Conservation (phyloP, 352 stramenopile species). For the Phytophthora pistaciae region DNA sequence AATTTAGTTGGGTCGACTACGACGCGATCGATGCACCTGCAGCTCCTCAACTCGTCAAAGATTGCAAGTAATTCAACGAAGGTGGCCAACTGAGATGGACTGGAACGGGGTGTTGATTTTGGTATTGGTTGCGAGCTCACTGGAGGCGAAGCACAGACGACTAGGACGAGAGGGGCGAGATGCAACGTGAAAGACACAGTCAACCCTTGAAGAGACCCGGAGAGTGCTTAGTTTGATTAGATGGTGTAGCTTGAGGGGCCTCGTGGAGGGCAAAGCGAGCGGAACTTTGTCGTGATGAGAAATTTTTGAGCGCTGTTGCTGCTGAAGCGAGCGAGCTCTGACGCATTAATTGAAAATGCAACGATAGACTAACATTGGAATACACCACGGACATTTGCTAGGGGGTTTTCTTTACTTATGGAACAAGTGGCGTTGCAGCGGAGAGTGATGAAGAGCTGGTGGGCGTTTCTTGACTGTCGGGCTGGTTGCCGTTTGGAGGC, state of each 20-base stretch:
- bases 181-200: slow-evolving; percentile 2
- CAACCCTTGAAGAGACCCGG: slow-evolving; percentile 3
- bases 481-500: slow-evolving; percentile 6
- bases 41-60: not conserved
- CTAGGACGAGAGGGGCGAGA: not conserved
- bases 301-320: slow-evolving; percentile 21
- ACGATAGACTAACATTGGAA: slow-evolving; percentile 47
- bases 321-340: slow-evolving; percentile 20
- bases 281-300: slow-evolving; percentile 24
- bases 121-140: not conserved
- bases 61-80: slow-evolving; percentile 7
- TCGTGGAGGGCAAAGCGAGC: slow-evolving; percentile 19
- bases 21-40: not conserved
- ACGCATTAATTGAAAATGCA: slow-evolving; percentile 37
- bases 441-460: slow-evolving; percentile 13
- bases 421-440: slow-evolving; percentile 28
- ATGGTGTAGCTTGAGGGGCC: slow-evolving; percentile 15
- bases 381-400: slow-evolving; percentile 27
- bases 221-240: slow-evolving; percentile 29
- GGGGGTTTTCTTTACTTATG: slow-evolving; percentile 21
- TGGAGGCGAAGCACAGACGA: not conserved
- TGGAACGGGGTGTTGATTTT: slow-evolving; percentile 9
- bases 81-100: slow-evolving; percentile 5
- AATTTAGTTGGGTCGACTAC: slow-evolving; percentile 33
- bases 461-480: slow-evolving; percentile 13